phyloP scores from a whole-genome alignment of 2,329 filamentous ascomycete genomes.

The Westerdykella ornata region DNA sequence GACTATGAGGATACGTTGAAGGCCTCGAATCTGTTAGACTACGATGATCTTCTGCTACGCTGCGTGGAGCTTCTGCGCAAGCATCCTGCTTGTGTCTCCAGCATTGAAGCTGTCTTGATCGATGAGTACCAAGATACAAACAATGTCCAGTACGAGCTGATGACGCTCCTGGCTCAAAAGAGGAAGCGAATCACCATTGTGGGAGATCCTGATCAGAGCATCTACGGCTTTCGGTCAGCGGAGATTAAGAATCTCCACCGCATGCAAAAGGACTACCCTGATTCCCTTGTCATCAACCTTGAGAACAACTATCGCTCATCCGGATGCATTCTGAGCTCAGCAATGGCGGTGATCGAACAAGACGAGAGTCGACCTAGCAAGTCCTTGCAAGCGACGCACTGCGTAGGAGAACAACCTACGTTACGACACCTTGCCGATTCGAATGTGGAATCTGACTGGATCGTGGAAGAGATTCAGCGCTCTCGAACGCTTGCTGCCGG shows the following conservation, averaged over 20 bases:
- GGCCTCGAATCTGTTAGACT: constrained; percentile 78
- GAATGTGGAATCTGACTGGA: constrained; percentile 74
- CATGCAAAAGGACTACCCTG: constrained; percentile 68
- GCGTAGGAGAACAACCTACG: constrained; percentile 71
- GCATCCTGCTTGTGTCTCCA: constrained; percentile 74
- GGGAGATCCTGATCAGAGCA: constrained; percentile 94
- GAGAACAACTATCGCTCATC: constrained; percentile 95
- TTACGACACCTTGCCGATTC: constrained; percentile 66
- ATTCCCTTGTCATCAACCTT: constrained; percentile 74
- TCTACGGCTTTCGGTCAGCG: constrained; percentile 91
- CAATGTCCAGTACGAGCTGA: constrained; percentile 86
- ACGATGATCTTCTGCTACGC: constrained; percentile 81
- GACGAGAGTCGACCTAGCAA: constrained; percentile 76
- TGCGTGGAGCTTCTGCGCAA: constrained; percentile 71
- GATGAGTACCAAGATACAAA: constrained; percentile 99
- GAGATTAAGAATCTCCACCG: constrained; percentile 82
- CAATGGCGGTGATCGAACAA: constrained; percentile 83
- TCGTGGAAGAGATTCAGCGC: constrained; percentile 75
- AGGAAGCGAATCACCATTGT: constrained; percentile 82
- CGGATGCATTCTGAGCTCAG: constrained; percentile 70
- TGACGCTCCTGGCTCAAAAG: constrained; percentile 74
- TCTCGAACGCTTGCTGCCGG: constrained; percentile 63
- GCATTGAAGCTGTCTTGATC: constrained; percentile 84
- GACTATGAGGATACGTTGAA: constrained; percentile 74
- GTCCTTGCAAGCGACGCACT: constrained; percentile 70